Evolutionary conservation across 176 grass and related monocot species (phyloP).

Genomic region (Oryza glaberrima): DNA sequence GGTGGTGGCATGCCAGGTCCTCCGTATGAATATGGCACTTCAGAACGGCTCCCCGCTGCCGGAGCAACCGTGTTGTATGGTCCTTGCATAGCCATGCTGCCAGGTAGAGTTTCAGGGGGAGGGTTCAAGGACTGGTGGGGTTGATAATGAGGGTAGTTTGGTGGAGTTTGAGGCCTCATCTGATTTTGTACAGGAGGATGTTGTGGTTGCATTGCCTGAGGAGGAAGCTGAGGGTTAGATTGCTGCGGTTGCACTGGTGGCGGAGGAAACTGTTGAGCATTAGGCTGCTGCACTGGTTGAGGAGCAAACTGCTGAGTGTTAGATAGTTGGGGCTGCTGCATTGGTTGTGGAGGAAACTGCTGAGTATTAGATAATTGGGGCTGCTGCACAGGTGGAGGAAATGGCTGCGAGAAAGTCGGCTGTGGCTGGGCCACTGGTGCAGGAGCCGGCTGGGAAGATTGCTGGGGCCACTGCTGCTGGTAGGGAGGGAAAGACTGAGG

Average conservation of each 20-base stretch:
- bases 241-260: constrained; percentile 41
- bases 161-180: constrained; percentile 67
- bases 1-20: constrained; percentile 47
- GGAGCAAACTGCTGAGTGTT: constrained; percentile 45
- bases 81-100: constrained; percentile 64
- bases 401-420: constrained; percentile 53
- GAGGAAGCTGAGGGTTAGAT: constrained; percentile 50
- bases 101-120: constrained; percentile 58
- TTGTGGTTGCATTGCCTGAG: constrained; percentile 53
- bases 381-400: constrained; percentile 49
- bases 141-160: constrained; percentile 69
- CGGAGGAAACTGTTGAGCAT: constrained; percentile 45
- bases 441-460: constrained; percentile 47
- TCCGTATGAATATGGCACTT: constrained; percentile 62
- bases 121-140: constrained; percentile 66
- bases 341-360: constrained; percentile 37
- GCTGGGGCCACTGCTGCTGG: constrained; percentile 57
- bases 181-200: constrained; percentile 53
- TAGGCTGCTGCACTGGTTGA: constrained; percentile 40
- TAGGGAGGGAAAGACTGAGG: constrained; percentile 49
- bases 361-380: constrained; percentile 37
- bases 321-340: constrained; percentile 33
- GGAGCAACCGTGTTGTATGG: constrained; percentile 54
- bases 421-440: constrained; percentile 47
- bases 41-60: constrained; percentile 55